Conservation (phyloP, 1,284 basidiomycete species). For the Meira nashicola region DNA sequence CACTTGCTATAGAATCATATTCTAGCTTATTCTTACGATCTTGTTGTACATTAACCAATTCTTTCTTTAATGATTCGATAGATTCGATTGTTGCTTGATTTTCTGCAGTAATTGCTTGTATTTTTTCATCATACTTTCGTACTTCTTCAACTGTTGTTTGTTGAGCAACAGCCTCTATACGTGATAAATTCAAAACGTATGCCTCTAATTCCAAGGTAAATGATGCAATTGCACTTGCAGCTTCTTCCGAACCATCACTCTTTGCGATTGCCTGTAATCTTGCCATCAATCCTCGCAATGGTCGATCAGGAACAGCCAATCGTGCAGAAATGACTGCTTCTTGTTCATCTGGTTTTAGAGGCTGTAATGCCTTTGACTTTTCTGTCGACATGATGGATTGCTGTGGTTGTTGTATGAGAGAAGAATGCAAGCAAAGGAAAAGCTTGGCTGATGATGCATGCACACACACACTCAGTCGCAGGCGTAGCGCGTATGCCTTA, state of each 20-base stretch:
- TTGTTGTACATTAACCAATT: constrained; percentile 25
- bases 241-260: neutral
- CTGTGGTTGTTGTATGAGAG: neutral
- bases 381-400: neutral
- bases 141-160: constrained; percentile 2
- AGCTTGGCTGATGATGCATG: no score
- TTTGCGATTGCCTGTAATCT: no score
- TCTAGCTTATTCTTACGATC: constrained; percentile 39
- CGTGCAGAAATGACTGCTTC: constrained; percentile 8
- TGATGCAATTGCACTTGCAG: neutral
- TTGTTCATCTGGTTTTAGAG: neutral
- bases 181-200: neutral
- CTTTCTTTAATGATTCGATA: constrained; percentile 25
- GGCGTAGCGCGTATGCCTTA: no score
- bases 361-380: no score
- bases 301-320: constrained; percentile 8
- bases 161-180: neutral
- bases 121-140: neutral
- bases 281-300: neutral
- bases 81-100: constrained; percentile 20
- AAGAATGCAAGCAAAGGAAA: no score
- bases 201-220: constrained; percentile 3
- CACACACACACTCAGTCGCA: no score
- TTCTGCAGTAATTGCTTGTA: constrained; percentile 11
- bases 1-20: constrained; percentile 35